These are phyloP conservation scores for Auriscalpium orientale DNA, from an alignment of 768 basidiomycete genomes.

Conservation along the genomic window DNA sequence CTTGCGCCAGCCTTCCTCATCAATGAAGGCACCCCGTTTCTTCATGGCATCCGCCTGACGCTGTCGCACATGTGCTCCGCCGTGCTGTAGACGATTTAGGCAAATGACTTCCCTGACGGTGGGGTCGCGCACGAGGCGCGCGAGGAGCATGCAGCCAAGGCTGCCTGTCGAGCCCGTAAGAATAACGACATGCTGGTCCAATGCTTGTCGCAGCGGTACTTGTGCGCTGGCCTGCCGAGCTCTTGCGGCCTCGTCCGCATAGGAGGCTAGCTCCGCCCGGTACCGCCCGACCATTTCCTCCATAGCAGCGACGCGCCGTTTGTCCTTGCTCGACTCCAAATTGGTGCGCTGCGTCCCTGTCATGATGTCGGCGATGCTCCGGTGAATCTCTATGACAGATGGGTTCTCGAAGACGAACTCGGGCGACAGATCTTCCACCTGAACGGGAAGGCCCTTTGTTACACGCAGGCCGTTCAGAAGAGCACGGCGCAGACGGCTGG, in stretches of 20 bases:
- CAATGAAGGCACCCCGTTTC: conserved; percentile 24
- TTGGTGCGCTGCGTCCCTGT: neutral
- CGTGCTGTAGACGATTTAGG: conserved; percentile 19
- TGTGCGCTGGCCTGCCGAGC: neutral
- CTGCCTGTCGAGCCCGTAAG: conserved; percentile 34
- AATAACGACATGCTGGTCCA: conserved; percentile 21
- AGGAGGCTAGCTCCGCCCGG: neutral
- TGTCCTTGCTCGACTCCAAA: neutral
- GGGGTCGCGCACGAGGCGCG: conserved; percentile 21
- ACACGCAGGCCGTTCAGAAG: neutral
- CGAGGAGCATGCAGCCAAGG: conserved; percentile 28
- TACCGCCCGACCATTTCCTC: conserved; percentile 2
- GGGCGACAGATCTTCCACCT: neutral
- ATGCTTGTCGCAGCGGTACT: neutral
- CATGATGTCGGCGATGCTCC: neutral
- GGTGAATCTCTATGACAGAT: neutral
- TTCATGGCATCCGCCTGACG: conserved; percentile 25
- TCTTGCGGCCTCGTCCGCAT: neutral
- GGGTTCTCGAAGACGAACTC: conserved; percentile 6
- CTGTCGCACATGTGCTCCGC: conserved; percentile 9
- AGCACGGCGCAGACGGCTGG: conserved; percentile 26
- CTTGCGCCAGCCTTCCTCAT: conserved; percentile 22
- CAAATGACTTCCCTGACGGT: conserved; percentile 25
- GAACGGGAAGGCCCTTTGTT: neutral
- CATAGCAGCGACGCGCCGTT: neutral